Base-by-base conservation (phyloP, 768 basidiomycete genomes). In the Hydnum rufescens region DNA sequence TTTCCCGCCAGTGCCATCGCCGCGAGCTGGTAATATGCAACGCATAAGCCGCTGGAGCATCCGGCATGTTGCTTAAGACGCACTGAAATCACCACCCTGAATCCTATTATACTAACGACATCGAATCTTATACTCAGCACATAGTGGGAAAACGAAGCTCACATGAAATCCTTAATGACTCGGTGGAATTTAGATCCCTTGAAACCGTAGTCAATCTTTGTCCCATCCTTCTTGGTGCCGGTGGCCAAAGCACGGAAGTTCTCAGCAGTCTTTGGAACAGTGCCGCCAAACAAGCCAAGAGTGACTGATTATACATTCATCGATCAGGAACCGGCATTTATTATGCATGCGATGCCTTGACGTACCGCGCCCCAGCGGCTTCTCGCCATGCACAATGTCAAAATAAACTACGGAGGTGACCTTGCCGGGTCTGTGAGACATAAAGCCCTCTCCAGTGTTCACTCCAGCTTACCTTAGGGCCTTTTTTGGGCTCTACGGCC, bases 11-110 rank as follows among this genome's bases (percentile, higher is more conserved):
- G 87, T 88, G 57, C 88, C 88, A 57, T 92, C 86, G 53, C 84
- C 83, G 34, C 72, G 72, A 53, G 85, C 84, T 87, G n/a, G 19
- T 52, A 52, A 16, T 51, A 18, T 28, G 22, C 36, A 48, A 18
- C 42, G 16, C 50, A 13, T 4, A 26, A 23, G n/a, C 25, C 2
- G 53, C 51, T 54, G 29, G 5, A 30, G 23, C 16, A 50, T 32
- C 8, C 26, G 25, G 6, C 16, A 25, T 32, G 26, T 29, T 50
- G 6, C 13, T 13, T 25, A n/a, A n/a, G 26, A 75, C 83, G 60
- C 65, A 83, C 86, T 95, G 68, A 96, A 99, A 70, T 96, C 93
- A 68, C 93, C 93, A 61, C 92, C 92, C 69, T 96, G 92, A 60
- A 93, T 89, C 86, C 85, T 86, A 56, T 55, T 58, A 54, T 30